Conservation (phyloP, 371 early-diverging fungal species). For the Mucor indicus region DNA sequence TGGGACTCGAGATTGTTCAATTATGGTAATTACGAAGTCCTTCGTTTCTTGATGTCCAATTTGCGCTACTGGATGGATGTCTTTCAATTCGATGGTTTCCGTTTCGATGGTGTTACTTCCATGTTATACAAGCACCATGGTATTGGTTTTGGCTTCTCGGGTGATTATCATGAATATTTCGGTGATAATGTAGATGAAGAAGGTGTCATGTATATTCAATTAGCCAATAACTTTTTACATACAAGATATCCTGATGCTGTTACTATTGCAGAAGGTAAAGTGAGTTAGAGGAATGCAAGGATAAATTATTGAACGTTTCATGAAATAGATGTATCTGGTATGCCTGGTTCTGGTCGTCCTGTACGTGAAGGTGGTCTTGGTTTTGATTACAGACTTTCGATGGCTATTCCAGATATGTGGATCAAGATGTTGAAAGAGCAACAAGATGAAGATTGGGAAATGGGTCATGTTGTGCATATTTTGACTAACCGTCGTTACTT, state of each 20-base stretch:
- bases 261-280: conserved; percentile 85
- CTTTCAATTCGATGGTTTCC: conserved; percentile 94
- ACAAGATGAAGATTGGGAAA: conserved; percentile 93
- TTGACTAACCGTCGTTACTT: conserved; percentile 87
- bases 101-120: conserved; percentile 96
- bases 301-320: background rate
- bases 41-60: conserved; percentile 93
- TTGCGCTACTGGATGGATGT: conserved; percentile 89
- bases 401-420: conserved; percentile 99
- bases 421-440: conserved; percentile 92
- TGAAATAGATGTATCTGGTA: conserved; percentile 88
- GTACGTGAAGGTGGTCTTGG: conserved; percentile 92
- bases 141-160: conserved; percentile 90
- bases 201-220: conserved; percentile 84
- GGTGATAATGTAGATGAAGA: conserved; percentile 80
- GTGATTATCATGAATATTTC: conserved; percentile 94
- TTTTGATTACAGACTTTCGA: conserved; percentile 94
- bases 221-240: conserved; percentile 89
- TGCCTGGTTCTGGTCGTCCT: conserved; percentile 94
- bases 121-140: conserved; percentile 97
- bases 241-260: conserved; percentile 72
- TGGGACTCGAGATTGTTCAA: conserved; percentile 96
- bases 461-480: conserved; percentile 81
- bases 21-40: conserved; percentile 85
- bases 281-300: background rate